These are phyloP conservation scores for Penicillium capsulatum DNA, from an alignment of 2,329 filamentous ascomycete species.

Conservation along the genomic window DNA sequence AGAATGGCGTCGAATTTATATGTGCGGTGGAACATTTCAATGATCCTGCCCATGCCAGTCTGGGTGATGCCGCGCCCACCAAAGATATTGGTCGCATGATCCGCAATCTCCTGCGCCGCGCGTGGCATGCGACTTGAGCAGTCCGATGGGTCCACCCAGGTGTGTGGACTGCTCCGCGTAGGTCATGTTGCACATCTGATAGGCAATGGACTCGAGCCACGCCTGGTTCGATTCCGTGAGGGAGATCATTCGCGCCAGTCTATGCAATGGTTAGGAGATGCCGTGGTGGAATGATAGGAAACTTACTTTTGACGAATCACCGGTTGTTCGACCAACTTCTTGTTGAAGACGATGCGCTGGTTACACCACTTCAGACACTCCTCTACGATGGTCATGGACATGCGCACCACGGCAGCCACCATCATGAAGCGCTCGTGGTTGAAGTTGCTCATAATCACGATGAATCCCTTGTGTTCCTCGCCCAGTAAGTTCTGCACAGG, in stretches of 20 bases:
- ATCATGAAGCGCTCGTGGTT: slow-evolving; percentile 83
- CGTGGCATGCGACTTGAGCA: slow-evolving; percentile 76
- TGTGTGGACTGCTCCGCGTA: slow-evolving; percentile 71
- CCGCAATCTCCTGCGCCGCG: slow-evolving; percentile 75
- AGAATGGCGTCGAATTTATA: slow-evolving; percentile 79
- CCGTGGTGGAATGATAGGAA: background rate
- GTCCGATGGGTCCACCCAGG: slow-evolving; percentile 73
- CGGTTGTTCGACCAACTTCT: slow-evolving; percentile 76
- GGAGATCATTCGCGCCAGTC: slow-evolving; percentile 80
- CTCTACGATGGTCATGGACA: slow-evolving; percentile 67
- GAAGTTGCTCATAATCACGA: slow-evolving; percentile 81
- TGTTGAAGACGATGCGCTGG: slow-evolving; percentile 78
- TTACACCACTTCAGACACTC: slow-evolving; percentile 86
- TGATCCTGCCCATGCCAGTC: slow-evolving; percentile 73
- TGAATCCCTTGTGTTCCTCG: slow-evolving; percentile 79
- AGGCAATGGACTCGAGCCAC: slow-evolving; percentile 79
- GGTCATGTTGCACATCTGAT: slow-evolving; percentile 83
- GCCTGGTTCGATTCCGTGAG: slow-evolving; percentile 77
- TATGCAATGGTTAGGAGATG: slow-evolving; percentile 24
- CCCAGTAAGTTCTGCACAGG: slow-evolving; percentile 74
- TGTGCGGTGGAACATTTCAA: slow-evolving; percentile 79
- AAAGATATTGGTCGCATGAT: slow-evolving; percentile 81
- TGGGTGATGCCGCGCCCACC: slow-evolving; percentile 77
- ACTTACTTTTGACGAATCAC: slow-evolving; percentile 72
- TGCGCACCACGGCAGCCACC: slow-evolving; percentile 62